Conservation (phyloP, 2,329 filamentous ascomycete genomes). For the Geoglossum cookeanum region DNA sequence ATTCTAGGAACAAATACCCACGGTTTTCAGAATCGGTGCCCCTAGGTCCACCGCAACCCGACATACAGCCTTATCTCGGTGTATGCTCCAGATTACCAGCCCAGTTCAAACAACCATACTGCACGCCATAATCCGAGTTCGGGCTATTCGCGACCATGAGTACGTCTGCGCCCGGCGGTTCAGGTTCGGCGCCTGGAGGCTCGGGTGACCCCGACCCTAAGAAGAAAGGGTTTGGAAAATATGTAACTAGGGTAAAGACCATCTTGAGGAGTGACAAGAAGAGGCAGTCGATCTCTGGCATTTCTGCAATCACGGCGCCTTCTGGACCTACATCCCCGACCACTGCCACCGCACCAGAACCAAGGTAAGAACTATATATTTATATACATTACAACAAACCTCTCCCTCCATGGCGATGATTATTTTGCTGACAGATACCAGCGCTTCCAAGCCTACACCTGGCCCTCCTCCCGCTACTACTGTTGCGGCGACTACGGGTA, state of each 20-base stretch:
- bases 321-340: not conserved
- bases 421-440: not conserved
- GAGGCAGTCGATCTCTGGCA: not conserved
- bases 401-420: not conserved
- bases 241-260: not conserved
- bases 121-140: not conserved
- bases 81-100: not conserved
- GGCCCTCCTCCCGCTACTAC: not conserved
- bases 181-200: not conserved
- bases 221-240: not conserved
- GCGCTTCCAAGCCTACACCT: not conserved
- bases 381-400: too few relatives aligned
- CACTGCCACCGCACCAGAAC: not conserved
- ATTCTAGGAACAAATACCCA: not conserved
- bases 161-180: not conserved
- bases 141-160: not conserved
- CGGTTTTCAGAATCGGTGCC: not conserved
- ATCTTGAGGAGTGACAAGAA: not conserved
- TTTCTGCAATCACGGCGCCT: not conserved
- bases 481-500: not conserved
- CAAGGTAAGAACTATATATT: not conserved
- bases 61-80: not conserved
- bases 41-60: not conserved
- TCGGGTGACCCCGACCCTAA: not conserved
- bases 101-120: not conserved